Evolutionary conservation across 2,329 filamentous ascomycete genomes (phyloP).

Genomic region (Cladosporium sphaerospermum): DNA sequence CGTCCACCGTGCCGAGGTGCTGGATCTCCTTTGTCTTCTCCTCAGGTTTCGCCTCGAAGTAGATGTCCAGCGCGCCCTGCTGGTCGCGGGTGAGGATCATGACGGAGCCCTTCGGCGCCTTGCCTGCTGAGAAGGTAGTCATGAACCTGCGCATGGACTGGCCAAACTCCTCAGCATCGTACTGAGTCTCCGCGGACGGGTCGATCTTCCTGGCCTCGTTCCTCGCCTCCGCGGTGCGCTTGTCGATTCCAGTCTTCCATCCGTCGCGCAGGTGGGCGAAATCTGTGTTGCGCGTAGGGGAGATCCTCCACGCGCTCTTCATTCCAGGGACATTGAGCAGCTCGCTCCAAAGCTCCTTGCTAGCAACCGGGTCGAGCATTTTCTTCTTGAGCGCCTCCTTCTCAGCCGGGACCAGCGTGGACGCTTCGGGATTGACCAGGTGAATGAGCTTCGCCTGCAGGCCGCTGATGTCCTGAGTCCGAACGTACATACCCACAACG

Average conservation of each 20-base stretch:
- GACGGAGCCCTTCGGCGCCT: conserved; percentile 73
- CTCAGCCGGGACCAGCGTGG: conserved; percentile 75
- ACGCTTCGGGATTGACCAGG: conserved; percentile 69
- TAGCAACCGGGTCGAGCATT: conserved; percentile 62
- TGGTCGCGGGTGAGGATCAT: conserved; percentile 65
- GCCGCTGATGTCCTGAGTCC: conserved; percentile 71
- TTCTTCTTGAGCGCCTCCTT: conserved; percentile 64
- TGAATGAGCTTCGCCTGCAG: conserved; percentile 73
- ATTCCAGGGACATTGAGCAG: conserved; percentile 62
- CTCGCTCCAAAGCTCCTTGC: conserved; percentile 67
- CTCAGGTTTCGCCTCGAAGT: conserved; percentile 53
- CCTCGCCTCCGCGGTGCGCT: conserved; percentile 56
- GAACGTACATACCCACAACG: conserved; percentile 86
- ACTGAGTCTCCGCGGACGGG: conserved; percentile 38
- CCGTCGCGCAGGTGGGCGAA: conserved; percentile 89
- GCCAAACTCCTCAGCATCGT: conserved; percentile 71
- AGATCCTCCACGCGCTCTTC: conserved; percentile 73
- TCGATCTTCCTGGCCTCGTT: conserved; percentile 30
- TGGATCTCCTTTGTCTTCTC: conserved; percentile 33
- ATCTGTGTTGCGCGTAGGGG: conserved; percentile 89
- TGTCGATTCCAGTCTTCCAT: conserved; percentile 78
- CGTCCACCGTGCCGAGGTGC: conserved; percentile 64
- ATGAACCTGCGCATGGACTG: conserved; percentile 71
- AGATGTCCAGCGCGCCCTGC: conserved; percentile 59
- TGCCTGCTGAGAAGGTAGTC: conserved; percentile 67